These are phyloP conservation scores for Chlorella variabilis DNA, from an alignment of 163 green algal species.

Conservation along the genomic window DNA sequence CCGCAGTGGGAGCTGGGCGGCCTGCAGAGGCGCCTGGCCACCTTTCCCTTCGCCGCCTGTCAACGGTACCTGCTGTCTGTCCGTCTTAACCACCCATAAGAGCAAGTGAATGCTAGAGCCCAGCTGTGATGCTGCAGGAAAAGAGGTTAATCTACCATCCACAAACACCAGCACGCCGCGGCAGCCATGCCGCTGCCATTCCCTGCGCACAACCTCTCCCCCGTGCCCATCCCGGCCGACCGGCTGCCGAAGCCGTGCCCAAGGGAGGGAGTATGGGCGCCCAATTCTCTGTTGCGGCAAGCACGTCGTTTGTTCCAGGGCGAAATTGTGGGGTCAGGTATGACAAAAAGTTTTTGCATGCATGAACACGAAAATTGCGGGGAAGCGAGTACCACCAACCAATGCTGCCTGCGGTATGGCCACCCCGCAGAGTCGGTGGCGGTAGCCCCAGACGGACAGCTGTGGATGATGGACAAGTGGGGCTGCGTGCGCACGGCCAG, in stretches of 20 bases:
- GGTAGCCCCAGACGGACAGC: constrained; percentile 43
- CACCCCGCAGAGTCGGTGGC: constrained; percentile 67
- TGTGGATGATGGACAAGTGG: constrained; percentile 68
- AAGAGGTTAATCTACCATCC: too few species aligned
- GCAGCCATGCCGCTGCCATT: constrained; percentile 9
- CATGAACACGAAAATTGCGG: not conserved
- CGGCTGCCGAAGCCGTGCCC: not conserved
- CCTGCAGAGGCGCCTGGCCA: too few species aligned
- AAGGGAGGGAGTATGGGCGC: constrained; percentile 27
- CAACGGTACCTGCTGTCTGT: too few species aligned
- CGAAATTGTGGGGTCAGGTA: constrained; percentile 40
- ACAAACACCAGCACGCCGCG: not conserved
- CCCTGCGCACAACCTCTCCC: constrained; percentile 9
- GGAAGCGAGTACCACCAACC: too few species aligned
- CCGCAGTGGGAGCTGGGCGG: too few species aligned
- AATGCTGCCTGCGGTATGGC: too few species aligned
- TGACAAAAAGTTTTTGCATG: not conserved
- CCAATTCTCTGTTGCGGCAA: constrained; percentile 30
- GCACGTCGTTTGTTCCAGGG: constrained; percentile 47
- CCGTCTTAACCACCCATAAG: too few species aligned
- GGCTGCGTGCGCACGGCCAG: constrained; percentile 47
- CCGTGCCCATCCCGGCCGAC: not conserved
- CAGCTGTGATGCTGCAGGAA: too few species aligned
- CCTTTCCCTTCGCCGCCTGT: too few species aligned
- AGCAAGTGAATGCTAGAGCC: too few species aligned